phyloP scores from a whole-genome alignment of 2,329 filamentous ascomycete species.

The Fusarium multiceps region DNA sequence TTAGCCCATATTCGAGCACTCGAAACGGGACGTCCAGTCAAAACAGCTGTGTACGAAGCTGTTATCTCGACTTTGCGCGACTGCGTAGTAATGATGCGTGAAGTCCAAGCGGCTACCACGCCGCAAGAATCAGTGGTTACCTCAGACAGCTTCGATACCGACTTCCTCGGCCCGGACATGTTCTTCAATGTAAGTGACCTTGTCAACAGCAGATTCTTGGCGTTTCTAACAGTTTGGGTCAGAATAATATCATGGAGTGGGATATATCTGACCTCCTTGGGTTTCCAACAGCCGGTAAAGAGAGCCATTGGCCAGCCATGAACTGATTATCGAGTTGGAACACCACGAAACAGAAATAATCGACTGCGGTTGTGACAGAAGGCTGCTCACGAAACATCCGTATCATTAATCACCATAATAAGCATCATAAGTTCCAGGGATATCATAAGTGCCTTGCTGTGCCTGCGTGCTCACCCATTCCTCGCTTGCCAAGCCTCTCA shows the following conservation, averaged over 20 bases:
- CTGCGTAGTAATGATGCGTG: constrained; percentile 35
- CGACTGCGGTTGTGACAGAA: background rate
- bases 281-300: constrained; percentile 22
- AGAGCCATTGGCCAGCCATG: constrained; percentile 27
- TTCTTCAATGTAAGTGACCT: constrained; percentile 33
- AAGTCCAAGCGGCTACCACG: constrained; percentile 22
- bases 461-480: constrained; percentile 73
- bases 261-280: constrained; percentile 44
- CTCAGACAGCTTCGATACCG: constrained; percentile 27
- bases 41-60: constrained; percentile 40
- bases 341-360: background rate
- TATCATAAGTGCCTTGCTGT: constrained; percentile 65
- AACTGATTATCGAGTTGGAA: constrained; percentile 1
- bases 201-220: background rate
- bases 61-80: constrained; percentile 35
- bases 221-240: constrained; percentile 9
- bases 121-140: constrained; percentile 32
- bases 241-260: constrained; percentile 44
- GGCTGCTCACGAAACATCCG: background rate
- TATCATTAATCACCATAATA: constrained; percentile 60
- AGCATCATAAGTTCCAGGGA: constrained; percentile 58
- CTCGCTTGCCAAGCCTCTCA: constrained; percentile 66
- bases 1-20: constrained; percentile 42
- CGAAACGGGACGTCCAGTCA: constrained; percentile 35
- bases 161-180: constrained; percentile 34